Conservation (phyloP, 257 asterid genomes). For the Nyctanthes arbortristis region DNA sequence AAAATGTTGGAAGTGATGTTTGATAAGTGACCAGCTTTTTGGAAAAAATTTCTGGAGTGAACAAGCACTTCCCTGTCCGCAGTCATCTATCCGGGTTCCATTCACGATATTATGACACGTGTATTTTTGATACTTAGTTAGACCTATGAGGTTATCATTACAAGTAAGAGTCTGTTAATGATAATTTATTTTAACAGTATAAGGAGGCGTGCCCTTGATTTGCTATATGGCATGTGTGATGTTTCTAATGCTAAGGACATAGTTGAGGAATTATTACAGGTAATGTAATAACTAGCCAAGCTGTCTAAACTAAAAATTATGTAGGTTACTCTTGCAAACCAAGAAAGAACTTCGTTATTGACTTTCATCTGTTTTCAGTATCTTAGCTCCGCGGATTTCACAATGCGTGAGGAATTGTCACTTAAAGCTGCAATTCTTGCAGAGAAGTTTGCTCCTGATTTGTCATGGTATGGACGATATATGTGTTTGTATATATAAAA, state of each 20-base stretch:
- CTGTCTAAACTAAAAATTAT: constrained; percentile 17
- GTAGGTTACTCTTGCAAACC: constrained; percentile 21
- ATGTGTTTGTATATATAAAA: too few species aligned
- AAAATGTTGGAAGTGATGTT: too few species aligned
- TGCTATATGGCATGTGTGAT: constrained; percentile 97
- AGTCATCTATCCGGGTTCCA: not conserved
- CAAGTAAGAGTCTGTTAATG: constrained; percentile 18
- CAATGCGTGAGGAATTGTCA: constrained; percentile 65
- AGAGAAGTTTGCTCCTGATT: constrained; percentile 96
- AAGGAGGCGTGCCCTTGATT: constrained; percentile 94
- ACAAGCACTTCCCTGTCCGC: too few species aligned
- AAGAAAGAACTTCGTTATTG: constrained; percentile 25
- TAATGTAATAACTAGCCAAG: constrained; percentile 26
- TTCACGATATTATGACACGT: not conserved
- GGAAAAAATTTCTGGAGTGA: too few species aligned
- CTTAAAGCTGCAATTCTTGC: constrained; percentile 93
- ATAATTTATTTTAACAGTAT: constrained; percentile 51
- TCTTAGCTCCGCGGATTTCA: constrained; percentile 81
- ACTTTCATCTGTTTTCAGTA: constrained; percentile 46
- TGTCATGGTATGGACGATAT: constrained; percentile 73
- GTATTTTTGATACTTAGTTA: constrained; percentile 3
- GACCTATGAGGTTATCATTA: constrained; percentile 4
- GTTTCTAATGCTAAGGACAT: constrained; percentile 97
- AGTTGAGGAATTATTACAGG: constrained; percentile 95
- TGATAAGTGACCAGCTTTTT: too few species aligned